These are phyloP conservation scores for Clonostachys solani DNA, from an alignment of 2,329 filamentous ascomycete genomes.

Conservation along the genomic window DNA sequence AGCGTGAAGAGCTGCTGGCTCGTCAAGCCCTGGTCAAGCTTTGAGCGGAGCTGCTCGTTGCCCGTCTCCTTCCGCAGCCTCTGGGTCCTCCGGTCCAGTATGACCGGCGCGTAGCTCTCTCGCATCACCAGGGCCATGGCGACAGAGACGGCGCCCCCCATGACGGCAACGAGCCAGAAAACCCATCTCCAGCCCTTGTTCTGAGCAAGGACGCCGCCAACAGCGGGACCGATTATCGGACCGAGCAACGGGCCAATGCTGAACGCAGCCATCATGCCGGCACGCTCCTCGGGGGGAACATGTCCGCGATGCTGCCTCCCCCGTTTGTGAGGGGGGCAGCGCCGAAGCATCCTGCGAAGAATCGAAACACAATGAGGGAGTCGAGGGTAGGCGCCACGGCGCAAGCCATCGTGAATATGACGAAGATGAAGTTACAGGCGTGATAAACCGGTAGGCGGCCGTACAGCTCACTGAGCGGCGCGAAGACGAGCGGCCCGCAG, in stretches of 20 bases:
- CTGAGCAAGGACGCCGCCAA: conserved; percentile 33
- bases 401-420: conserved; percentile 41
- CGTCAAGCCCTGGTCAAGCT: conserved; percentile 7
- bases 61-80: conserved; percentile 46
- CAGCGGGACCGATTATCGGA: conserved; percentile 46
- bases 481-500: conserved; percentile 59
- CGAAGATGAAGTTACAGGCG: conserved; percentile 43
- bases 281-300: conserved; percentile 56
- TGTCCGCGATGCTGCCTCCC: conserved; percentile 61
- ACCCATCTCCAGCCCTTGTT: conserved; percentile 46
- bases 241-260: conserved; percentile 58
- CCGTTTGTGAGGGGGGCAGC: conserved; percentile 63
- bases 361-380: conserved; percentile 57
- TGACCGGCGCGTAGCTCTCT: conserved; percentile 55
- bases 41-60: conserved; percentile 43
- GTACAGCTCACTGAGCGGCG: conserved; percentile 59
- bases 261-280: conserved; percentile 61
- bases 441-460: conserved; percentile 38
- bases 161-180: conserved; percentile 22
- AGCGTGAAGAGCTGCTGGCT: conserved; percentile 35
- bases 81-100: conserved; percentile 54
- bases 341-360: conserved; percentile 57
- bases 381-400: conserved; percentile 57
- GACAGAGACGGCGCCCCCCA: conserved; percentile 9
- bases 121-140: conserved; percentile 26